Percentiles rank a stretch among this genome's conserved stretches.
Evolutionary conservation across 495 filamentous ascomycete genomes (phyloP).

Genomic region (Chaetomium cochliodes): DNA sequence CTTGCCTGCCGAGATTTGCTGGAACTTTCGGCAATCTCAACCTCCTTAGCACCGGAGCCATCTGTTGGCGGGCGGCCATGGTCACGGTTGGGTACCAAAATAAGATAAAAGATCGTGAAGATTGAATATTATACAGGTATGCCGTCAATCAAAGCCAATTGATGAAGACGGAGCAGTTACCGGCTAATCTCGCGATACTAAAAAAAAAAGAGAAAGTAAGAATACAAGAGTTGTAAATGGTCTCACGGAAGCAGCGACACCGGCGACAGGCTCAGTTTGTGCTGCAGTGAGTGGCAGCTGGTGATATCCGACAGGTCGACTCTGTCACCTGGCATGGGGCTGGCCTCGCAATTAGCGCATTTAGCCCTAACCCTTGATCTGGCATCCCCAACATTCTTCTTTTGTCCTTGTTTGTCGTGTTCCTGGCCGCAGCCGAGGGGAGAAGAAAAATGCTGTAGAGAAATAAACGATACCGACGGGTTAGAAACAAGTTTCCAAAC

Average conservation of each 20-base stretch:
- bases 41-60: conserved; percentile 27
- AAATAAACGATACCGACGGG: no score
- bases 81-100: neutral
- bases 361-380: neutral
- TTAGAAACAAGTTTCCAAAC: no score
- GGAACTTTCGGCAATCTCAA: conserved; percentile 26
- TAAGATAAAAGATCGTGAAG: neutral
- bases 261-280: conserved; percentile 10
- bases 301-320: neutral
- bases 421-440: neutral
- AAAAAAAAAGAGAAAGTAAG: neutral
- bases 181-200: no score
- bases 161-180: neutral
- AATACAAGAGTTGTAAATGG: conserved; percentile 4
- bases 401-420: neutral
- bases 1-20: conserved; percentile 19
- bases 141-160: neutral
- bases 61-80: conserved; percentile 32
- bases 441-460: no score
- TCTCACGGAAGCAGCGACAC: conserved; percentile 17
- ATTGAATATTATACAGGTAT: neutral
- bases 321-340: neutral
- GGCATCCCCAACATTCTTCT: no score
- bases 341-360: no score
- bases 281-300: neutral